These are phyloP conservation scores for Annona cherimola DNA, from an alignment of 164 flowering plant genomes.

Conservation along the genomic window DNA sequence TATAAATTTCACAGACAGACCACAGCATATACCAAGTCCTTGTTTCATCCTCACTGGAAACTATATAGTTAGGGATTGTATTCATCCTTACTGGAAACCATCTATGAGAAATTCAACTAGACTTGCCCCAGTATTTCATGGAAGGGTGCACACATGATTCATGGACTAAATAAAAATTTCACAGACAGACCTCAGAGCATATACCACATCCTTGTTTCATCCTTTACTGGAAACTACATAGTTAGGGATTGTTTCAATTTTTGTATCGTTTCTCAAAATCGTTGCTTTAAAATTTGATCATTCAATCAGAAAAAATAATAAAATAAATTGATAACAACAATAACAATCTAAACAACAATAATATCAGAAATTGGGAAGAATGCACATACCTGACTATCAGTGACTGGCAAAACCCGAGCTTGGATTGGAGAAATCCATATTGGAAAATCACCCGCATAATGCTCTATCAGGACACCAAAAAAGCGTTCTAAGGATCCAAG, in stretches of 20 bases:
- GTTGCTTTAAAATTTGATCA: not conserved
- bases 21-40: too few species aligned
- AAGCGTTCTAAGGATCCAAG: constrained; percentile 95
- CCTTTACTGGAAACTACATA: too few species aligned
- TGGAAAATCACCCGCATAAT: constrained; percentile 95
- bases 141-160: too few species aligned
- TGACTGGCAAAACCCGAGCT: constrained; percentile 81
- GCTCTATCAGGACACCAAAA: constrained; percentile 92
- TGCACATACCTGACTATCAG: constrained; percentile 64
- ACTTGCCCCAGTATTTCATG: too few species aligned
- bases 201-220: too few species aligned
- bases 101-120: too few species aligned
- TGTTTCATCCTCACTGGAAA: too few species aligned
- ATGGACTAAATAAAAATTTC: too few species aligned
- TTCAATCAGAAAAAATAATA: not conserved
- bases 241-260: not conserved
- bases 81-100: not conserved
- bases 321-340: not conserved
- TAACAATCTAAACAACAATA: not conserved
- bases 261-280: not conserved
- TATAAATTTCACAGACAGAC: too few species aligned
- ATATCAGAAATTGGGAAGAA: not conserved
- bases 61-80: not conserved
- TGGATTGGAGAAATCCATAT: constrained; percentile 95
- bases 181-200: too few species aligned